phyloP scores from a whole-genome alignment of 768 basidiomycete species.

The Kwoniella pini region DNA sequence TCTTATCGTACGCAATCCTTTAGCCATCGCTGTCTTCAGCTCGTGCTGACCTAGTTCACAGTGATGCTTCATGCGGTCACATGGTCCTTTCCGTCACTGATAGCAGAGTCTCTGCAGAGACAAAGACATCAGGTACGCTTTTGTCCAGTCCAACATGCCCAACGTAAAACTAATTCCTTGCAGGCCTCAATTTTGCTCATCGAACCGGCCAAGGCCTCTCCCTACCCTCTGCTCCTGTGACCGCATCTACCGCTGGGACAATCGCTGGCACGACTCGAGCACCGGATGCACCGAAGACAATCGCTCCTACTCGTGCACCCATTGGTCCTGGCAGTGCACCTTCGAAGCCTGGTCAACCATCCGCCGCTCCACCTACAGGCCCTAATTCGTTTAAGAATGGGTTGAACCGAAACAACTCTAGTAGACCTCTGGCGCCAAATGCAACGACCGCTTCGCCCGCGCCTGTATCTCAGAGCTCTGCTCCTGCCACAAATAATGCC shows the following conservation, averaged over 20 bases:
- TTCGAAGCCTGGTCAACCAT: constrained; percentile 9
- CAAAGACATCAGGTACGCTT: constrained; percentile 87
- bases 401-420: constrained; percentile 1
- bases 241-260: constrained; percentile 4
- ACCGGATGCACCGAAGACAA: constrained; percentile 5
- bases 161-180: not conserved
- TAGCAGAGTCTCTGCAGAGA: constrained; percentile 85
- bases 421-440: constrained; percentile 5
- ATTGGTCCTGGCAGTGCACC: constrained; percentile 10
- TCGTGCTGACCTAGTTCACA: constrained; percentile 6
- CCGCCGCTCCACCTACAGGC: constrained; percentile 1
- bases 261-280: constrained; percentile 6
- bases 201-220: constrained; percentile 23
- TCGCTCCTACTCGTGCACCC: constrained; percentile 17
- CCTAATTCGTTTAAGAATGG: constrained; percentile 12
- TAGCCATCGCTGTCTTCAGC: not conserved
- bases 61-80: constrained; percentile 90
- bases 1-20: constrained; percentile 63
- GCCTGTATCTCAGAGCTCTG: constrained; percentile 2
- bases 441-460: constrained; percentile 5
- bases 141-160: not conserved
- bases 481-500: not conserved
- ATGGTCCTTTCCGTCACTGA: constrained; percentile 87
- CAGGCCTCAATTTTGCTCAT: constrained; percentile 85
- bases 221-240: constrained; percentile 25